Base-by-base conservation (phyloP, 2,329 filamentous ascomycete species). In the Penicillium polonicum region DNA sequence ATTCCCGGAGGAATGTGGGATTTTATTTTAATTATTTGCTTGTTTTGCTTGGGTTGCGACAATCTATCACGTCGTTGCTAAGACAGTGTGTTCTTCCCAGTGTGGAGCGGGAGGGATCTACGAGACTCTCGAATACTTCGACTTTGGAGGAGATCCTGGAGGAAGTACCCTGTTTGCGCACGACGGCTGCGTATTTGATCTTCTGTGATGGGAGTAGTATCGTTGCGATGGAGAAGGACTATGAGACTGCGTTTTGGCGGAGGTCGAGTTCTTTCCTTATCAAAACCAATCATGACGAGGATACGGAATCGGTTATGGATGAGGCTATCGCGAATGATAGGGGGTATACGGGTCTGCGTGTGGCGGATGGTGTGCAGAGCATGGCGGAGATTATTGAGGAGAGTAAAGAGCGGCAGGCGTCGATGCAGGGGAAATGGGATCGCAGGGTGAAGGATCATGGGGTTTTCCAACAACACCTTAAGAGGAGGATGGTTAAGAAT, bases 141-240 rank as follows among this genome's bases (percentile, higher is more conserved):
- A 63, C 64, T 3, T 36, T 73, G 8, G 46, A 52, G 7, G 56
- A 70, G 2, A 70, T 80, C 13, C 57, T 71, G 13, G 54, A 62
- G 6, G 58, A 49, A 1, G 64, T 84, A 1, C 71, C 78, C 3
- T 58, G 60, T 0, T 67, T 73, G 3, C 75, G 71, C 1, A 81
- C 80, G 0, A 81, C 84, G 17, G 82, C 83, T 2, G 83, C 82
- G 38, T 87, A 87, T 63, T 64, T 87, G 2, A 80, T 81, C 31
- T 79, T 86, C 60, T 81, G 82, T 60, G 78, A 84, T 46, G 82
- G 82, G 0, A 53, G 58, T 0, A 70, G 76, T 44, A 80, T 80
- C 2, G 68, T 78, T 1, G 74, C 82, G 0, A 73, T 87, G 46
- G 83, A 86, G 62, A 86, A 87, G 65, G 84, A 87, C 63, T 76